Base-by-base conservation (phyloP, 352 stramenopile species). In the Phytophthora sojae region DNA sequence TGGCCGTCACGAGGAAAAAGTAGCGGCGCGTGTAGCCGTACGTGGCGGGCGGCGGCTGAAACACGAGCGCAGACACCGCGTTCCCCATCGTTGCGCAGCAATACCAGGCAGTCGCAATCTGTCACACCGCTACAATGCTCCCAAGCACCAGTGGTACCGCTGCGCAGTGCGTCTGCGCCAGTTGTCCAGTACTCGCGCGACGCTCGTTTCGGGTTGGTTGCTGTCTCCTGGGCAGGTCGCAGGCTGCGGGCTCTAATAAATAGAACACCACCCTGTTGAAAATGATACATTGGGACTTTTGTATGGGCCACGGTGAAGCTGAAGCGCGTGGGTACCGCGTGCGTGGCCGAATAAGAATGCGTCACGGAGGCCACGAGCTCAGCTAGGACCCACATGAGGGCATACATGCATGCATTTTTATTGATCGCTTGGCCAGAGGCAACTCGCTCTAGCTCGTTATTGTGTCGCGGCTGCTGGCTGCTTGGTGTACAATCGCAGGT, bases 1-100 rank as follows among this genome's bases (percentile, higher is more conserved):
- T 86, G 19, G 85, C 70, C 23, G 93, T 99, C 39, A 90, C 91
- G 11, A 99, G 86, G 85, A 97, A 98, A 61, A 99, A 98, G 71
- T 99, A 98, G 55, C 92, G 85, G 58, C 89, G 76, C 35, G 85
- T 94, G 69, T 86, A 90, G 37, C 80, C 78, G 61, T 96, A 97
- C 15, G 85, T 91, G 23, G 85, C 63, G 30, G 73, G 67, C 29
- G 92, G 92, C n/a, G 92, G 91, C 71, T 98, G 92, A 66, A 97
- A 98, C 42, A 98, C 89, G 44, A 98, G 79, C 51, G 86, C 73
- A 54, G 89, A 95, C 58, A 97, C 83, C 64, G 85, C 84, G 25
- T 73, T 77, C 54, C 92, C 92, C 92, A 97, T 97, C 23, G 53
- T 69, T 42, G 14, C 42, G 42, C 8, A 21, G 42, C 42, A 49